Evolutionary conservation across 2,329 filamentous ascomycete species (phyloP), one percentile per base, ranked within the genome.

Genomic region (Madurella fahalii): DNA sequence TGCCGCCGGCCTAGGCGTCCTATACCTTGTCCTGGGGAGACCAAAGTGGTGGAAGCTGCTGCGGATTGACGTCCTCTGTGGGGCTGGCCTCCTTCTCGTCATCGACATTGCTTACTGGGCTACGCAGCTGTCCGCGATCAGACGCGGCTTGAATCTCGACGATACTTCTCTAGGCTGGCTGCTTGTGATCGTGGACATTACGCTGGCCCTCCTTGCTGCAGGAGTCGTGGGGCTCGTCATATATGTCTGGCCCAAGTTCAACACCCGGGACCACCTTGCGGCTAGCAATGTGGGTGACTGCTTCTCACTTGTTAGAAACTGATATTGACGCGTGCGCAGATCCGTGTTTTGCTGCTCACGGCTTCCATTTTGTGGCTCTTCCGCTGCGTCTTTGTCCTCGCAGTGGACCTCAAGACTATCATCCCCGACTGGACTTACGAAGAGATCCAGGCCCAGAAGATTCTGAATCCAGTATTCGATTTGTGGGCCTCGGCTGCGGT

Each of bases 301-400:
- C 4, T 16, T 17, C 16, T 15, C 47, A 16, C 8, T 18, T 7
- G 8, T 9, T 9, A 5, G 31, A 16, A 11, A 13, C 40, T 18
- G 41, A 48, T 18, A 51, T 15, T 40, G 20, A 18, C 11, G 9
- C 3, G 13, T 2, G 5, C 20, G 17, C 16, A 44, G 43, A 15
- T 52, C 13, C 41, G 47, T 2, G 34, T 20, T 5, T 40, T 53
- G 4, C 17, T 57, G 12, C 15, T 57, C 1, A n/a, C 40, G 2
- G 47, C 55, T 7, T 53, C 55, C 18, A 12, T 57, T 17, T 44
- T 57, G 2, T 57, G 55, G 55, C 43, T 53, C 18, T 15, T 57
- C 32, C 50, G 46, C 43, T 53, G 50, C 40, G 20, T 17, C 11
- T 57, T 47, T 37, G 37, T 50, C 25, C 12, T 53, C 12, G 40